phyloP scores from a whole-genome alignment of 179 eudicot species.

The Silene noctiflora region DNA sequence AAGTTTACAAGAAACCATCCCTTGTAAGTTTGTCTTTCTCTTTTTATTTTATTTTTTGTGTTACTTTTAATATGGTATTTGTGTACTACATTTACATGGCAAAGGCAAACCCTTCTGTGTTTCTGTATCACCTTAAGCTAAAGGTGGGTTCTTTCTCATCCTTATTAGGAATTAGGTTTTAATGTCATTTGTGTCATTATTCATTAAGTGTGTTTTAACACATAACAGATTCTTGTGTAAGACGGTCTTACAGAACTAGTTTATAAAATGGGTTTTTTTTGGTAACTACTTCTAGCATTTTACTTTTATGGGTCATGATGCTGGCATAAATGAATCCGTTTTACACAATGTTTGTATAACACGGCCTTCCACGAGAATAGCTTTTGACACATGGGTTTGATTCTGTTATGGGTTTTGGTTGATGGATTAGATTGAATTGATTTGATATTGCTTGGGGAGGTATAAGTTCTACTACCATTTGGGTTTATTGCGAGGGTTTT shows the following conservation, averaged over 20 bases:
- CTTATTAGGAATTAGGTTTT: not conserved
- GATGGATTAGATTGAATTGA: not conserved
- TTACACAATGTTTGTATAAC: no score
- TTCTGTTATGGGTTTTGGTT: not conserved
- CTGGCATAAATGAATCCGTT: no score
- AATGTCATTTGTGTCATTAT: not conserved
- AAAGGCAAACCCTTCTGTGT: slow-evolving; percentile 6
- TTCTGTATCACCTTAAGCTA: slow-evolving; percentile 3
- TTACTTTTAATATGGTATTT: not conserved
- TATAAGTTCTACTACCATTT: not conserved
- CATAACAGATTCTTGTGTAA: no score
- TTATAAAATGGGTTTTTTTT: no score
- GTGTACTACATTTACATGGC: not conserved
- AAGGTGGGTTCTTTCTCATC: slow-evolving; percentile 18
- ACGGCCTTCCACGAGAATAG: no score
- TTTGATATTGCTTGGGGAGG: not conserved
- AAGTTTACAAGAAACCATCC: slow-evolving; percentile 26
- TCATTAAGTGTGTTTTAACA: no score
- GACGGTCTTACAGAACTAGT: not conserved
- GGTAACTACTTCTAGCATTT: no score
- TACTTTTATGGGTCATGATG: no score
- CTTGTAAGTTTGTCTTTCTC: slow-evolving; percentile 34
- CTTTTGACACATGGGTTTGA: slow-evolving; percentile 1
- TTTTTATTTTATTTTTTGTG: not conserved
- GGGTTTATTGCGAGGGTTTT: not conserved